Evolutionary conservation across 371 early-diverging fungal species (phyloP).

Genomic region (Thermomucor indicae-seudaticae): DNA sequence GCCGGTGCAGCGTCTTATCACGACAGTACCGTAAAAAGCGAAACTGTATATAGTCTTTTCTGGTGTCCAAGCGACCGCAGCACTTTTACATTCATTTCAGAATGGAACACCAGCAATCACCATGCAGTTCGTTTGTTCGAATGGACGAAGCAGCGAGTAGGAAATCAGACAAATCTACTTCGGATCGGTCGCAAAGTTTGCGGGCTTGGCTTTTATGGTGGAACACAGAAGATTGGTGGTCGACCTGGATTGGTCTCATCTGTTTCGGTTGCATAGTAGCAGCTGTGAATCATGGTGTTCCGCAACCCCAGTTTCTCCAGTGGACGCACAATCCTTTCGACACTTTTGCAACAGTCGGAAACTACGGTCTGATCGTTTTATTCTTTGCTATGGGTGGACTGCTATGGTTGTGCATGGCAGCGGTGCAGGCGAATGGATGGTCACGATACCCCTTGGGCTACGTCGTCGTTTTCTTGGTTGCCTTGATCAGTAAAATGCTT

Average conservation of each 20-base stretch:
- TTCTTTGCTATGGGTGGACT: conserved; percentile 46
- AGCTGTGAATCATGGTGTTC: conserved; percentile 44
- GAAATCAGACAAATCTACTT: too few species aligned
- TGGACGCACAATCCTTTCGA: conserved; percentile 54
- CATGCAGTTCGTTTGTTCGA: too few species aligned
- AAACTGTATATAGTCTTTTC: too few species aligned
- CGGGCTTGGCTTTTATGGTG: conserved; percentile 51
- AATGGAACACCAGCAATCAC: too few species aligned
- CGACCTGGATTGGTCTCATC: conserved; percentile 58
- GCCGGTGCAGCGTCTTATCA: too few species aligned
- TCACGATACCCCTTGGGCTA: conserved; percentile 44
- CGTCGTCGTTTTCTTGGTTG: conserved; percentile 40
- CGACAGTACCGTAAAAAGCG: too few species aligned
- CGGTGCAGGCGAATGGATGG: conserved; percentile 36
- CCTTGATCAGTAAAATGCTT: conserved; percentile 53
- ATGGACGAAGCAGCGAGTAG: too few species aligned
- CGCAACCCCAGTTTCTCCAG: conserved; percentile 39
- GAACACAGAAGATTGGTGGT: conserved; percentile 67
- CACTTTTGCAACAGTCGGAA: conserved; percentile 39
- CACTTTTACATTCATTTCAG: too few species aligned
- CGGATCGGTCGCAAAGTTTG: too few species aligned
- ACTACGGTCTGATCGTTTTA: conserved; percentile 48
- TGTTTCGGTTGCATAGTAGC: conserved; percentile 51
- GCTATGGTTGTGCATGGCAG: conserved; percentile 45
- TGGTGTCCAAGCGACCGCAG: too few species aligned